Base-by-base conservation (phyloP, 1,284 basidiomycete species). In the Heliocybe sulcata region DNA sequence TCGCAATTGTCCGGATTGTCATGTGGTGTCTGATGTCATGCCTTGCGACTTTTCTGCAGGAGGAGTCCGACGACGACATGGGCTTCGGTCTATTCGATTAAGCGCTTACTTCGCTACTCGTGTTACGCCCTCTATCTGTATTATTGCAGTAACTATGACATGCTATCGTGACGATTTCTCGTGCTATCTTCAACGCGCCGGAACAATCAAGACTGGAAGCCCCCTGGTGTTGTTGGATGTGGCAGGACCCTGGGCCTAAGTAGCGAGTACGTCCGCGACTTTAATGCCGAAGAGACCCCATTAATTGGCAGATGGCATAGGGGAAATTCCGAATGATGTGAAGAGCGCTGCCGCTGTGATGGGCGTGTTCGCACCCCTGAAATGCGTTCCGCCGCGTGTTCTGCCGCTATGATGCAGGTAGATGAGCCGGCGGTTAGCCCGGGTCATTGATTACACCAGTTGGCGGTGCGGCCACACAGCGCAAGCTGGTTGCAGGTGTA, bases 61-160 rank as follows among this genome's bases (percentile, higher is more conserved):
- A 91, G 73, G 90, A 92, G 69, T 90, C 88, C 56, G 89, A 92
- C 76, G 90, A 92, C 59, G 90, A 92, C 70, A 91, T 92, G 89
- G 89, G 92, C 79, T 95, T 95, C 76, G 92, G 92, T 79, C 83
- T 95, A 60, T 95, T 95, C 81, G 92, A 95, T 79, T 94, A 87
- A 82, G 63, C 69, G 60, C 22, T 14, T 49, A 20, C 47, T 20
- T 11, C 27, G 22, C 23, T 19, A 16, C 42, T 25, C 27, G 47
- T 49, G 47, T 49, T 11, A 26, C 25, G 47, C 8, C 47, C 22
- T 26, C 27, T 22, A 29, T 16, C 20, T 49, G 47, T 49, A 29
- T 49, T 49, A 26, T n/a, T 49, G 23, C 25, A 49, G 47, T 11
- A 49, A 49, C 27, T 25, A 25, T 29, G 47, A 49, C 47, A 26